Evolutionary conservation across 805 yeast species (phyloP), one percentile per base, ranked within the genome.

Genomic region (Barnettozyma salicaria): DNA sequence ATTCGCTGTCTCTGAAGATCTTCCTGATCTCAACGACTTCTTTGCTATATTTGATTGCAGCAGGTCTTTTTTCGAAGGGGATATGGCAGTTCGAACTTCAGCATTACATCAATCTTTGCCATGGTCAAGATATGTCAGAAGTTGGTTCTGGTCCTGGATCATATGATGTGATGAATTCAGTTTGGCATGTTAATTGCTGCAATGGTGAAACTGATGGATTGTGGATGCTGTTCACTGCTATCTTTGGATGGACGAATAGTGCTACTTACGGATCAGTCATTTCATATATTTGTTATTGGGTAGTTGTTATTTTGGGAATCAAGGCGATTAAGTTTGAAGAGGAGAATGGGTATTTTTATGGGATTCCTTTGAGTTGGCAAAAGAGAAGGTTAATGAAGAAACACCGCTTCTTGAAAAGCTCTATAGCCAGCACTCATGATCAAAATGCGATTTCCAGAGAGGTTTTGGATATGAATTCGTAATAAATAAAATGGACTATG

Each of bases 131-230:
- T 50, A 82, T 86, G 55, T 72, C 85, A 28, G 97, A 88, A 60
- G 74, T 80, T 1, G 97, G 97, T 2, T 80, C 81, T 27, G 97
- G 97, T 0, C 96, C 96, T 0, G 97, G 97, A 0, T 82, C 94
- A 0, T 88, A 88, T 53, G 95, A 88, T 52, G 79, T 88, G 17
- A 47, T 72, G 16, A 73, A 69, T 32, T 78, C 92, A 6, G 78
- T 88, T 2, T 88, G 97, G 97, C 97, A 88, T 57, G 95, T 88
- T 19, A 86, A 88, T 60, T 87, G 96, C 59, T 88, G 97, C 63
- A 87, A 87, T 57, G 94, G 95, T 18, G 81, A 84, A 48, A 82
- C 74, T n/a, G 96, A 88, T 53, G 95, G 95, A 4, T 76, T 80
- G 22, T 88, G 95, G 95, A 36, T 36, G 95, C 65, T 88, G 24